Base-by-base conservation (phyloP, 1,284 basidiomycete genomes). In the Trichosporon inkin region DNA sequence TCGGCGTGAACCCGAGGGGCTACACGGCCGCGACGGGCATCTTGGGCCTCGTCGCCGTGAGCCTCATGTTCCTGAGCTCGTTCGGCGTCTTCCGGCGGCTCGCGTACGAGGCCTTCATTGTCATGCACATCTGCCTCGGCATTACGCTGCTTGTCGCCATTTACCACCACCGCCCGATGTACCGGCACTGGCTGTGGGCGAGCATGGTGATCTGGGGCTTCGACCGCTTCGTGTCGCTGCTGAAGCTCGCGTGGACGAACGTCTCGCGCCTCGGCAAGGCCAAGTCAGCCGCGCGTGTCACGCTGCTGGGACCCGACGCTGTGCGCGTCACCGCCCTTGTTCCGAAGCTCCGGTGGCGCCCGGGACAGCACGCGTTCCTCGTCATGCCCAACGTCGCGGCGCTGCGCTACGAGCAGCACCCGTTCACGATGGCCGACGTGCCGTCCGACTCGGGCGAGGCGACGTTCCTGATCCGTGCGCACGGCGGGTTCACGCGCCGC, bases 261-360 rank as follows among this genome's bases (percentile, higher is more conserved):
- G 3, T 32, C 13, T 10, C n/a, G 6, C 17, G 65, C 49, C 61
- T 53, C 13, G 57, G 57, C 28, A 61, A 64, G 24, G 61, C 66
- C 28, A 32, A 32, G 28, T 32, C 28, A 8, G 28, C 28, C 28
- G 28, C 28, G 72, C 80, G 54, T 4, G 71, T 81, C 35, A 82
- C 83, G 62, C 71, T 81, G 8, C 72, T 84, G 19, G 80, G 81
- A 0, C 72, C 76, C 1, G 76, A 82, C 56, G 80, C 82, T 59
- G 22, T 64, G 17, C 49, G 38, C 13, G 32, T 62, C 44, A 55
- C 52, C 5, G 32, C 58, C 38, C 7, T 56, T 34, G 28, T 38
- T 17, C 44, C 55, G 22, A 16, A 36, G 1, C 49, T 74, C 52
- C 38, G 52, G 53, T 75, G 73, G 73, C 40, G 41, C 8, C 64